Percentiles rank a stretch among this genome's conserved stretches.
These are phyloP conservation scores for Pseudogymnoascus sp. DNA, from an alignment of 2,329 filamentous ascomycete species.

Conservation along the genomic window DNA sequence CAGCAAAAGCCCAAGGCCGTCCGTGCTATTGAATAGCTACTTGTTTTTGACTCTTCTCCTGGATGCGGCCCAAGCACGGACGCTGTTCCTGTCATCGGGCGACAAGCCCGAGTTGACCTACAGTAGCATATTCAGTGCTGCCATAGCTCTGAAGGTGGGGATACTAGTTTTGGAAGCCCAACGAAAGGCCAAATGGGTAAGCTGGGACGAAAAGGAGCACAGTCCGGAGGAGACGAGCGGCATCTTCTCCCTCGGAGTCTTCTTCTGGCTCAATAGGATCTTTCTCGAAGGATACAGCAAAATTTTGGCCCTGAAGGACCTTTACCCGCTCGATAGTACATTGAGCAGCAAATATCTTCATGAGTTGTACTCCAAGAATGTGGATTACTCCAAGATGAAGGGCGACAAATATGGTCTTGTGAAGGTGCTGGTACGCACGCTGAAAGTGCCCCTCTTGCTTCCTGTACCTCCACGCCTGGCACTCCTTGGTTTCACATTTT, in stretches of 20 bases:
- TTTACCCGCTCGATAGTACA: slow-evolving; percentile 23
- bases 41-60: slow-evolving; percentile 36
- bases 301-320: slow-evolving; percentile 21
- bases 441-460: slow-evolving; percentile 22
- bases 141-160: slow-evolving; percentile 10
- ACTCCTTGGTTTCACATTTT: slow-evolving; percentile 34
- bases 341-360: slow-evolving; percentile 17
- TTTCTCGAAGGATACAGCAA: slow-evolving; percentile 24
- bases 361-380: slow-evolving; percentile 11
- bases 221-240: slow-evolving; percentile 27
- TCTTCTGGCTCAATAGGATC: slow-evolving; percentile 27
- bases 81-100: slow-evolving; percentile 31
- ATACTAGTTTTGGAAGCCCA: slow-evolving; percentile 11
- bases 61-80: slow-evolving; percentile 36
- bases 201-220: slow-evolving; percentile 22
- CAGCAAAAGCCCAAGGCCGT: slow-evolving; percentile 32
- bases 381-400: slow-evolving; percentile 13
- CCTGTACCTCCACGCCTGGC: slow-evolving; percentile 29
- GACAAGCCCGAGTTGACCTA: slow-evolving; percentile 13
- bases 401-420: slow-evolving; percentile 14
- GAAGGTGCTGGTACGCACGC: slow-evolving; percentile 22
- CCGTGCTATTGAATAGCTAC: slow-evolving; percentile 35
- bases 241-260: slow-evolving; percentile 25
- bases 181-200: slow-evolving; percentile 22
- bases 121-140: slow-evolving; percentile 12